Conservation (phyloP, 352 stramenopile species). For the Pythium brassicae region DNA sequence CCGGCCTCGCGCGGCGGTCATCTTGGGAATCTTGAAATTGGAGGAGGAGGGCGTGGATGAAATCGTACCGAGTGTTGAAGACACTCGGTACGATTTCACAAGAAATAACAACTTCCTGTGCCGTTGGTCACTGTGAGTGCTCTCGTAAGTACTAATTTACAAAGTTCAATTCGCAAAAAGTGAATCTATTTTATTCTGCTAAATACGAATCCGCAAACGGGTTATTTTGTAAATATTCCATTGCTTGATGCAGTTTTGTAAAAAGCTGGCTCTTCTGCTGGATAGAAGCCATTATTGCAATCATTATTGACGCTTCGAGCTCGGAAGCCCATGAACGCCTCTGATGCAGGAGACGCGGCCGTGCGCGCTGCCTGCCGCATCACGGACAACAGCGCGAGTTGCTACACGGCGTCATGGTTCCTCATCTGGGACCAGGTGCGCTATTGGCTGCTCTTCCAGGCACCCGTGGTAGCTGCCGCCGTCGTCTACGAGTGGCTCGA, state of each 20-base stretch:
- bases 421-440: slow-evolving; percentile 78
- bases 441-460: slow-evolving; percentile 75
- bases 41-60: neutral
- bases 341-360: neutral
- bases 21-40: too few species aligned
- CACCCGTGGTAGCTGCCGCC: slow-evolving; percentile 58
- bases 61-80: too few species aligned
- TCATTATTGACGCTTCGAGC: neutral
- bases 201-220: too few species aligned
- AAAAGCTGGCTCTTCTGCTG: neutral
- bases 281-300: neutral
- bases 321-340: slow-evolving; percentile 2
- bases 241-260: neutral
- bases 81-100: too few species aligned
- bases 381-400: slow-evolving; percentile 42
- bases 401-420: slow-evolving; percentile 81
- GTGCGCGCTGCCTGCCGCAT: slow-evolving; percentile 42
- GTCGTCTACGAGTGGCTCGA: slow-evolving; percentile 85
- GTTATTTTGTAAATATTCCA: too few species aligned
- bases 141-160: too few species aligned
- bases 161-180: too few species aligned
- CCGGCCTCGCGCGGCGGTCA: neutral
- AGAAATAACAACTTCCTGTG: too few species aligned
- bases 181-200: too few species aligned
- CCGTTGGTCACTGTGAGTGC: too few species aligned